A percentile compares a stretch with the other conserved stretches of the same genome.
These are phyloP conservation scores for Sporisorium scitamineum DNA, from an alignment of 1,284 basidiomycete species.

Conservation along the genomic window DNA sequence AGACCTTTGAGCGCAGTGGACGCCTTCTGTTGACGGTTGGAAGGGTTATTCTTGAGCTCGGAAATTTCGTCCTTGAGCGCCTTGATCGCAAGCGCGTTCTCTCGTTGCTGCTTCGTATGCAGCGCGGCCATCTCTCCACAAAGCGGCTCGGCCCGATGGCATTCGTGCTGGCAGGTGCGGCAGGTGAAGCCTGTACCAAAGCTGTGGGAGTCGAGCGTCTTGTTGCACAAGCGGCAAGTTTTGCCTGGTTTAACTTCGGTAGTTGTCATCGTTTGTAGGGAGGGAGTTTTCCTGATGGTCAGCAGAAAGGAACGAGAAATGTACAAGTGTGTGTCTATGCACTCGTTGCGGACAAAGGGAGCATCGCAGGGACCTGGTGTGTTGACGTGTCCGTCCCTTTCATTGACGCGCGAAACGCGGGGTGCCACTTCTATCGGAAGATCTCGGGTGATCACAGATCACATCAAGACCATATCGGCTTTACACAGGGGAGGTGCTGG, in stretches of 20 bases:
- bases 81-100: constrained; percentile 7
- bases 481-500: neutral
- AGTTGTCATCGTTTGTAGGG: neutral
- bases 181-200: constrained; percentile 16
- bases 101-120: neutral
- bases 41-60: constrained; percentile 9
- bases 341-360: too few relatives aligned
- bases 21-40: constrained; percentile 11
- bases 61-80: constrained; percentile 8
- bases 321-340: neutral
- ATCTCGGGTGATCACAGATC: too few relatives aligned
- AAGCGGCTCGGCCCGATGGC: constrained; percentile 9
- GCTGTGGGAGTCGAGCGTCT: constrained; percentile 1
- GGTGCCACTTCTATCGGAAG: too few relatives aligned
- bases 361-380: too few relatives aligned
- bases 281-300: too few relatives aligned
- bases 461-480: neutral
- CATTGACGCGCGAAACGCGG: too few relatives aligned
- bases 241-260: constrained; percentile 1
- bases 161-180: constrained; percentile 7
- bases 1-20: constrained; percentile 6
- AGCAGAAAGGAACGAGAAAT: neutral
- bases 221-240: constrained; percentile 8
- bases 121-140: neutral
- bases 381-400: too few relatives aligned